These are phyloP conservation scores for Candida germanica DNA, from an alignment of 805 yeast species.

Conservation along the genomic window DNA sequence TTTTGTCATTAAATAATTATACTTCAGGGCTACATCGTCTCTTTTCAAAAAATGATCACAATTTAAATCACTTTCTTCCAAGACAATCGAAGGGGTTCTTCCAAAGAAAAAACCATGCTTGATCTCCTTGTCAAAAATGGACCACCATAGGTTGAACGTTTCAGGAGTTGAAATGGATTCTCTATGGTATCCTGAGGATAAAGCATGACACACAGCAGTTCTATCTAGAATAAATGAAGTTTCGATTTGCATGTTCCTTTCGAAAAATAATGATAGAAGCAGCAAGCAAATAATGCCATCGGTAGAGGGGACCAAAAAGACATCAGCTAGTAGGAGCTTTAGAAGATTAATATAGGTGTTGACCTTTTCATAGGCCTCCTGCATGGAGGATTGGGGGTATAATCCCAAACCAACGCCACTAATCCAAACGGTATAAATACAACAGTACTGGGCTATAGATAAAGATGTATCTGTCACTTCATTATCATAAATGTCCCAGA, in stretches of 20 bases:
- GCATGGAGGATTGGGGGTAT: slow-evolving; percentile 10
- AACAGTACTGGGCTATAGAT: slow-evolving; percentile 7
- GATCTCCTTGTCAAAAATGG: slow-evolving; percentile 9
- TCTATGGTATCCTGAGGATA: slow-evolving; percentile 10
- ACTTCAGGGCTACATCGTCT: slow-evolving; percentile 1
- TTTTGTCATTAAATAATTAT: slow-evolving; percentile 5
- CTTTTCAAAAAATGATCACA: slow-evolving; percentile 4
- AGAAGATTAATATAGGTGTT: slow-evolving; percentile 9
- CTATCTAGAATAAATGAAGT: slow-evolving; percentile 9
- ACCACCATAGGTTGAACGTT: slow-evolving; percentile 11
- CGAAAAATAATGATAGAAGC: slow-evolving; percentile 8
- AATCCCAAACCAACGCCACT: slow-evolving; percentile 10
- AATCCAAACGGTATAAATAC: slow-evolving; percentile 10
- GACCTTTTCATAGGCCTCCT: slow-evolving; percentile 8
- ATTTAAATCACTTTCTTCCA: slow-evolving; percentile 7
- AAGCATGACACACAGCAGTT: slow-evolving; percentile 11
- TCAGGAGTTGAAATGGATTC: slow-evolving; percentile 8
- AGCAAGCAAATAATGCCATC: slow-evolving; percentile 10
- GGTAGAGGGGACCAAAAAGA: slow-evolving; percentile 8
- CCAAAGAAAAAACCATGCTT: slow-evolving; percentile 9
- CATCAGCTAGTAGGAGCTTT: slow-evolving; percentile 9
- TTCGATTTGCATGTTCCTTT: slow-evolving; percentile 12
- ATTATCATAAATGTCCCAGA: slow-evolving; percentile 7
- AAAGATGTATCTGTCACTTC: slow-evolving; percentile 1
- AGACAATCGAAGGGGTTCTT: slow-evolving; percentile 8